Conservation (phyloP, 139 green algal species). For the Micractinium sp. region DNA sequence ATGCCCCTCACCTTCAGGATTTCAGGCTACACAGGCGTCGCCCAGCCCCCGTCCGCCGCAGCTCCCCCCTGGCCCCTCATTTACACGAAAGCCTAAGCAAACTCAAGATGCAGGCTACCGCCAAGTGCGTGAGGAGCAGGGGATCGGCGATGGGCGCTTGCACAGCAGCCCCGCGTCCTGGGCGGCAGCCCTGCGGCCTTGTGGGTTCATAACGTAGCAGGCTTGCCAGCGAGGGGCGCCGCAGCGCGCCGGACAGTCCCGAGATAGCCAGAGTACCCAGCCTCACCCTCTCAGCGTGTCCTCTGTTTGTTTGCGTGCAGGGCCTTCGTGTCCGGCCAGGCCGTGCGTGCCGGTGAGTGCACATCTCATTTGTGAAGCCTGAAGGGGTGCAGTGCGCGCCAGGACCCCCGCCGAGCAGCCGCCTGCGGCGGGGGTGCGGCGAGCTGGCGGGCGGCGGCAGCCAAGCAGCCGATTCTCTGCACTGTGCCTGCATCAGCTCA, state of each 20-base stretch:
- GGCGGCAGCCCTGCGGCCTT: too few relatives aligned
- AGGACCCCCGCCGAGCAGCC: background rate
- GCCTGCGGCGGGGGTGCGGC: background rate
- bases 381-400: background rate
- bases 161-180: too few relatives aligned
- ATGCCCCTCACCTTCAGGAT: background rate
- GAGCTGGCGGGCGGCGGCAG: background rate
- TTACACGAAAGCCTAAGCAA: background rate
- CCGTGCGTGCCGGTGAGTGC: conserved; percentile 32
- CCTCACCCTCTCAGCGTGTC: background rate
- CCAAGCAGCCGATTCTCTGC: background rate
- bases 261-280: background rate
- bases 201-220: too few relatives aligned
- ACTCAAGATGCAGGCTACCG: background rate
- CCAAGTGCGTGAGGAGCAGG: background rate
- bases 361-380: background rate
- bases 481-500: background rate
- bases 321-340: conserved; percentile 23
- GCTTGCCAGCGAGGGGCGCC: background rate
- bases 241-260: background rate
- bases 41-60: background rate
- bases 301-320: background rate
- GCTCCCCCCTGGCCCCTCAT: background rate
- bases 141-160: background rate
- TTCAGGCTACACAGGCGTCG: too few relatives aligned